phyloP scores from a whole-genome alignment of 2,329 filamentous ascomycete genomes.

The Aspergillus fructus region DNA sequence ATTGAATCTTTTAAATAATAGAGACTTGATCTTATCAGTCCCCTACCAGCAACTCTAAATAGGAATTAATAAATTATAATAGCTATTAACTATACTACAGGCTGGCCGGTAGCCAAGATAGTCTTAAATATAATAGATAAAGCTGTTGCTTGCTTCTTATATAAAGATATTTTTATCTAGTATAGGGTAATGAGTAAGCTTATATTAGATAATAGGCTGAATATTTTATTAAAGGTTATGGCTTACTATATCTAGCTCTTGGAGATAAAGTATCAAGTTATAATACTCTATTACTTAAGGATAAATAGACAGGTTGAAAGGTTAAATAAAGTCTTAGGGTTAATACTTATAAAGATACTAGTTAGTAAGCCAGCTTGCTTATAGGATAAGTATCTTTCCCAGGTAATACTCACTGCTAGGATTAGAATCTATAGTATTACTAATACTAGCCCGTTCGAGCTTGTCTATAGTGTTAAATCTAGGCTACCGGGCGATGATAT shows the following conservation, averaged over 20 bases:
- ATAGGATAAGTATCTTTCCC: neutral
- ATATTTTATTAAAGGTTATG: neutral
- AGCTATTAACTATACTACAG: neutral
- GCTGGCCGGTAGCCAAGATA: neutral
- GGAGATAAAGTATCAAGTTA: neutral
- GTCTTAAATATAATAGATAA: neutral
- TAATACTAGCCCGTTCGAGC: neutral
- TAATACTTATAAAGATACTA: neutral
- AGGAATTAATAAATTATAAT: no score
- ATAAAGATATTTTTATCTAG: neutral
- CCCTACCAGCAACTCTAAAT: no score
- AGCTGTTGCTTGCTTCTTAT: neutral
- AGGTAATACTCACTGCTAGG: neutral
- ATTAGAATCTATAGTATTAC: neutral
- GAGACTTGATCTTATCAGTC: neutral
- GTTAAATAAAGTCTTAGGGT: neutral
- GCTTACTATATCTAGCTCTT: neutral
- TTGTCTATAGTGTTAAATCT: neutral
- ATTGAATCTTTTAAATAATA: neutral
- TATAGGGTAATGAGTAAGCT: neutral
- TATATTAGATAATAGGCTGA: no score
- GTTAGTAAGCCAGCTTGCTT: neutral
- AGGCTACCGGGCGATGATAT: neutral
- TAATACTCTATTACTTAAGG: neutral
- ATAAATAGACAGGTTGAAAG: neutral